Evolutionary conservation across 2,329 filamentous ascomycete genomes (phyloP).

Genomic region (Drechslerella dactyloides): DNA sequence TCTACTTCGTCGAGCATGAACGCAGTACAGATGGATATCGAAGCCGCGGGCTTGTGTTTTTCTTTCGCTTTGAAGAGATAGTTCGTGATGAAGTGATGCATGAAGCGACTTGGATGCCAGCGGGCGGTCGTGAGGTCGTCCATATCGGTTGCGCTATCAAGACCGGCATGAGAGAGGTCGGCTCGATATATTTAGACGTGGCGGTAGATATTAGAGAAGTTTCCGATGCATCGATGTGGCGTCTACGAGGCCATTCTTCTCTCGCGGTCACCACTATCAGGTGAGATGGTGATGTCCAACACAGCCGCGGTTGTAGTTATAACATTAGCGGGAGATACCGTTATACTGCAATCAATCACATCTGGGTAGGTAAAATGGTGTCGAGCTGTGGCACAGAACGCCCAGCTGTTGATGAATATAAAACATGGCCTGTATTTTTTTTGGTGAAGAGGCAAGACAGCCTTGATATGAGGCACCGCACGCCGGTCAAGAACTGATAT

Average conservation of each 20-base stretch:
- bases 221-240: background rate
- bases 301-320: too few relatives aligned
- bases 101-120: constrained; percentile 38
- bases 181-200: background rate
- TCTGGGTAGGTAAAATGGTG: background rate
- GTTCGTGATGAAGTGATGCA: constrained; percentile 39
- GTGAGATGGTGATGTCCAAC: too few relatives aligned
- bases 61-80: constrained; percentile 40
- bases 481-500: too few relatives aligned
- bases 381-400: too few relatives aligned
- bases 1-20: constrained; percentile 46
- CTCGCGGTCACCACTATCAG: too few relatives aligned
- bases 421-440: too few relatives aligned
- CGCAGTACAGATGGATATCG: constrained; percentile 31
- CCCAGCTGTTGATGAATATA: too few relatives aligned
- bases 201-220: background rate
- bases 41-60: constrained; percentile 13
- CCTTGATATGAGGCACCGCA: too few relatives aligned
- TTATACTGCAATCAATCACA: too few relatives aligned
- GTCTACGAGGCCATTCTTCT: background rate
- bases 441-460: too few relatives aligned
- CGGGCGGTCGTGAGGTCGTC: constrained; percentile 30
- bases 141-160: constrained; percentile 13
- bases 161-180: background rate
- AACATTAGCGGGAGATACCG: too few relatives aligned